Evolutionary conservation across 345 rosid genomes (phyloP).

Genomic region (Gossypium bickii): DNA sequence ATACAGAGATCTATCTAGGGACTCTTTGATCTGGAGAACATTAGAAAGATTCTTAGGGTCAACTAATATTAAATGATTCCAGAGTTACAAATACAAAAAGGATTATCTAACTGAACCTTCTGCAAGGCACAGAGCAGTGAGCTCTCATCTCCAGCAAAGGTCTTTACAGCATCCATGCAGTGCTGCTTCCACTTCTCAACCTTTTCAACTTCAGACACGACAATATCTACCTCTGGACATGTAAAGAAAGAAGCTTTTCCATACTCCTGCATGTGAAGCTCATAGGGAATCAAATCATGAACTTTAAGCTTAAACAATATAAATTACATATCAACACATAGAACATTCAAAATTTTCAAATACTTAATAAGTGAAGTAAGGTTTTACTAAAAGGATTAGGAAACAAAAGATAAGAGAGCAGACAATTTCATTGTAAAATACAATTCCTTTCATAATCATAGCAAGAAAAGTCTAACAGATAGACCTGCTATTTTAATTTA

Average conservation of each 20-base stretch:
- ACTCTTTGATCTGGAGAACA: conserved; percentile 43
- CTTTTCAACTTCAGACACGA: conserved; percentile 47
- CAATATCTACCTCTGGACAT: conserved; percentile 47
- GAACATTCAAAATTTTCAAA: neutral
- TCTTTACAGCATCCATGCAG: conserved; percentile 31
- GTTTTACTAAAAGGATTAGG: neutral
- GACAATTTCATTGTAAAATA: neutral
- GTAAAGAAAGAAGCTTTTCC: conserved; percentile 45
- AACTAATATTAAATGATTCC: conserved; percentile 7
- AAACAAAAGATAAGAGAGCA: neutral
- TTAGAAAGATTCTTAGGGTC: neutral
- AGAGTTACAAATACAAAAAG: neutral
- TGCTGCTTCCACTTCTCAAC: conserved; percentile 55
- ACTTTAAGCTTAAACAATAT: neutral
- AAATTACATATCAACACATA: neutral
- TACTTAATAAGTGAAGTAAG: neutral
- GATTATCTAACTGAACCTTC: conserved; percentile 35
- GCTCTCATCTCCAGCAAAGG: conserved; percentile 27
- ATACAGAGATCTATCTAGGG: conserved; percentile 43
- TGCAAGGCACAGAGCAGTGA: conserved; percentile 33
- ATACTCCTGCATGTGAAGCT: conserved; percentile 38
- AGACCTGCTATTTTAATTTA: neutral
- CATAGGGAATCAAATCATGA: neutral
- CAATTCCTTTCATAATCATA: neutral
- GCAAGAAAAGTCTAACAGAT: neutral